Evolutionary conservation across 208 protist species (phyloP), one percentile per base, ranked within the genome.

Genomic region (Vickermania ingenoplastis): DNA sequence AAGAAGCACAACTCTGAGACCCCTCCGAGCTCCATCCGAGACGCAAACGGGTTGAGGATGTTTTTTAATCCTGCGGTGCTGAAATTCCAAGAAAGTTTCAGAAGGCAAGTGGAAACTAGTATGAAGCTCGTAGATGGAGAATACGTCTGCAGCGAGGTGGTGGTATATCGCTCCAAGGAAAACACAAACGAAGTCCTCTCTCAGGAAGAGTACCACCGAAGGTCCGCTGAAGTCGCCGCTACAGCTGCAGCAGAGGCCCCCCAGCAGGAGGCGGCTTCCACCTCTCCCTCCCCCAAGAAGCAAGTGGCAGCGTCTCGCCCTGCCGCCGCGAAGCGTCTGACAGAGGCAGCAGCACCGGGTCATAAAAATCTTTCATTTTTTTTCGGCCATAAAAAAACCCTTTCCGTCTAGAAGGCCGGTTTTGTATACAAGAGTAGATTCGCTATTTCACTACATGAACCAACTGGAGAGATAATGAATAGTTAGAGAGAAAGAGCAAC

Each of bases 51-150:
- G 48, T 7, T 94, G 1, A 67, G 67, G 11, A 48, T 61, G 21
- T 92, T 95, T 61, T 86, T 95, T 65, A 81, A 71, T 31, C 55
- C 71, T 7, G 74, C 73, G 3, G 74, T 95, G 25, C 41, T 80
- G 2, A 50, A 59, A 26, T 89, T 92, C 53, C 88, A 95, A 63
- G 70, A 73, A 36, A 25, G 52, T 17, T 95, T 84, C 73, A 51
- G 58, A 30, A 75, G 76, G 17, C 77, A 92, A 53, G 31, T 83
- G 54, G 59, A 67, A 29, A 89, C 78, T 5, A 73, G 90, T 21
- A 88, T 64, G 55, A 74, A 75, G 27, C 45, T 83, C 58, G 73
- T 68, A 24, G 41, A 83, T 41, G 84, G 69, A 31, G 84, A 89
- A 71, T 92, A 89, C 65, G 54, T 89, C 48, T 91, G 77, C 56